These are phyloP conservation scores for Aspergillus alliaceus DNA, from an alignment of 2,329 filamentous ascomycete genomes.

Conservation along the genomic window DNA sequence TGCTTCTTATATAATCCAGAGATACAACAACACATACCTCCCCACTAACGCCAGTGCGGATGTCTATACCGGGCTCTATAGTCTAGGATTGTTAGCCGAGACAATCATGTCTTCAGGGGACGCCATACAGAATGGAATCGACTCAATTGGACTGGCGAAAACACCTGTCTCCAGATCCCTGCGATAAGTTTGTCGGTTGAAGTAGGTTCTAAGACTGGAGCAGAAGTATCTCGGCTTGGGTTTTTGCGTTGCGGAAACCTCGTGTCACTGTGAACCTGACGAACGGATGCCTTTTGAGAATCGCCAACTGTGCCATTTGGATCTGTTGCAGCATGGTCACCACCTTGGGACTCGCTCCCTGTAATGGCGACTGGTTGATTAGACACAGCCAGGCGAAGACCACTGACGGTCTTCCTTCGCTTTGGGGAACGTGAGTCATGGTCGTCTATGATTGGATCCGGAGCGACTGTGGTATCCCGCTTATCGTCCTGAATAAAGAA, in stretches of 20 bases:
- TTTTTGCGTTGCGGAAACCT: conserved; percentile 26
- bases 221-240: conserved; percentile 26
- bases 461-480: neutral
- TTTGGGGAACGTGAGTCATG: conserved; percentile 8
- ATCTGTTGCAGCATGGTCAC: neutral
- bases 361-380: neutral
- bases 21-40: conserved; percentile 8
- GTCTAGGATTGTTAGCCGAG: conserved; percentile 1
- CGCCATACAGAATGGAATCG: conserved; percentile 15
- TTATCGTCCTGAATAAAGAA: neutral
- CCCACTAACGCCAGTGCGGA: conserved; percentile 18
- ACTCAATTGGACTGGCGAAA: conserved; percentile 24
- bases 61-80: conserved; percentile 14
- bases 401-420: conserved; percentile 33
- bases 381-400: conserved; percentile 25
- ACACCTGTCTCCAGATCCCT: conserved; percentile 53
- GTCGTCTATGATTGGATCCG: conserved; percentile 5
- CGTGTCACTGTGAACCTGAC: conserved; percentile 26
- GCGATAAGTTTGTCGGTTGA: conserved; percentile 50
- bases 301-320: neutral
- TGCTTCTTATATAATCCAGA: too few species aligned
- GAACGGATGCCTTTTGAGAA: conserved; percentile 9
- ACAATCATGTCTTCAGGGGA: neutral
- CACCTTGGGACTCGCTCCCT: neutral
- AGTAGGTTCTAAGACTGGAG: conserved; percentile 47